Evolutionary conservation across 495 filamentous ascomycete species (phyloP), one percentile per base, ranked within the genome.

Genomic region (Daldinia concentrica): DNA sequence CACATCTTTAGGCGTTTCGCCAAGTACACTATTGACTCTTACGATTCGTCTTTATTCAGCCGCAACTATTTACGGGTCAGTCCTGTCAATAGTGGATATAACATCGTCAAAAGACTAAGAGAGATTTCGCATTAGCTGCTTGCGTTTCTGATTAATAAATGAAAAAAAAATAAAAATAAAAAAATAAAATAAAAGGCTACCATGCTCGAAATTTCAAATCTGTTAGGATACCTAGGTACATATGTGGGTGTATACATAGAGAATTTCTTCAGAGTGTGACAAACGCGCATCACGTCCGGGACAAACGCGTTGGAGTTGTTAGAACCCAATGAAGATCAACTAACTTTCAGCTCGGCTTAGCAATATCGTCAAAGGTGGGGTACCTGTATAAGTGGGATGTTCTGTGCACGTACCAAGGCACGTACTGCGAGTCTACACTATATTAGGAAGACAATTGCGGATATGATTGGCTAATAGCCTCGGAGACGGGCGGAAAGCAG

Each of bases 291-390:
- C 0, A 6, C 12, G 1, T 34, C 12, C 0, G 32, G 3, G 32
- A 34, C 3, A 22, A 45, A 45, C 41, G 5, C 17, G 41, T 45
- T 34, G 32, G 3, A 22, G 41, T 45, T 45, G 6, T 19, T 3
- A 45, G 39, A 45, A 19, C 15, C 2, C 2, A n/a, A 22, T 45
- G 17, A 45, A n/a, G n/a, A 45, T 45, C 5, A 0, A 6, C 17
- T 9, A 2, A 19, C 41, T 58, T 66, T 71, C 68, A 71, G 68
- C 62, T 66, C 32, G 50, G 57, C 68, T 71, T 71, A 58, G 62
- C 68, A 58, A 34, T 36, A 34, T 69, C 32, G 0, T 17, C 17
- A 17, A 45, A 17, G 41, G n/a, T 45, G n/a, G n/a, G 41, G 43
- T n/a, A n/a, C n/a, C n/a, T n/a, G 37, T 41, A 41, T 11, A 41